Evolutionary conservation across 805 yeast species (phyloP), one percentile per base, ranked within the genome.

Genomic region (Ogataea philodendri): DNA sequence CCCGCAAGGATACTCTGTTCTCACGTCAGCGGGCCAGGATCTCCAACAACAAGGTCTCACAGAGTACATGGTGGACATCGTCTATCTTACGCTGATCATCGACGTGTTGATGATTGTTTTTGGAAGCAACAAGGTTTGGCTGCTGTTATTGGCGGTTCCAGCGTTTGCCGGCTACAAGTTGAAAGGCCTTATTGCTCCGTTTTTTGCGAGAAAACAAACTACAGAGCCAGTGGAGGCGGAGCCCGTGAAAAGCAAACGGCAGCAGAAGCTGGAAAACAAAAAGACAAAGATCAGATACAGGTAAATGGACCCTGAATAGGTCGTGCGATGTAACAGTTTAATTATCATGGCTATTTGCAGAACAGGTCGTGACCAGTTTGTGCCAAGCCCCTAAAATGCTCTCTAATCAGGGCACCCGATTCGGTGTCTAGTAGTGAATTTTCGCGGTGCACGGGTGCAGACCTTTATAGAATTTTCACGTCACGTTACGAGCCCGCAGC

Each of bases 51-150:
- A 59, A 3, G 93, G 93, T 0, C 63, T 84, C 25, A 79, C 79
- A 23, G 90, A 84, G 57, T 82, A 79, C 63, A 62, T 82, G 67
- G 79, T 79, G 52, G 93, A 84, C 52, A 56, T 81, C 9, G 62
- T 84, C 41, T 83, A 83, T 52, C 56, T 83, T 29, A 81, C 88
- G 3, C 69, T 81, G 70, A 48, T 72, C 14, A 64, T 76, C 45
- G 77, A 78, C 45, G 36, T 80, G 1, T 58, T 80, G 33, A 72
- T 77, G 65, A 48, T 74, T 5, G 15, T 74, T 0, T 49, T 73
- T 22, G 88, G 88, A 5, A 54, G 72, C 26, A 74, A 74, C 54
- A 68, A 69, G 51, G 76, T 75, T 7, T 84, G 87, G 87, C 66
- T 65, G 48, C 39, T 79, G 22, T 70, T 67, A 45, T 39, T 63